phyloP scores from a whole-genome alignment of 2,329 filamentous ascomycete genomes.

The Celoporthe dispersa region DNA sequence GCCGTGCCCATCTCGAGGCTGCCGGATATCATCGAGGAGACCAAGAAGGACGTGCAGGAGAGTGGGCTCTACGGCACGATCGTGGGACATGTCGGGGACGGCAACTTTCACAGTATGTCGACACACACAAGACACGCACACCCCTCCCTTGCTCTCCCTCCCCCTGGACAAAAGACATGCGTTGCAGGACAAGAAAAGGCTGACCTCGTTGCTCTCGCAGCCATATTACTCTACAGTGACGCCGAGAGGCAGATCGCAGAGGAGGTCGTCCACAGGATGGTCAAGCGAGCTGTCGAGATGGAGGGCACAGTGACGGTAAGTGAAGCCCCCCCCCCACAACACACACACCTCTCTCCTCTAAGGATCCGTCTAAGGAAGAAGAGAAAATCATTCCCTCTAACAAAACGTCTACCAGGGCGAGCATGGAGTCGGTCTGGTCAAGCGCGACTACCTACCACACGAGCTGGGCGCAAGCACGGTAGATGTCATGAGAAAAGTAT shows the following conservation, averaged over 20 bases:
- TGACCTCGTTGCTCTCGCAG: slow-evolving; percentile 28
- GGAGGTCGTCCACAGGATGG: slow-evolving; percentile 78
- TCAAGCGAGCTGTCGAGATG: slow-evolving; percentile 81
- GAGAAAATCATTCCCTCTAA: slow-evolving; percentile 16
- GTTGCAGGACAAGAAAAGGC: neutral
- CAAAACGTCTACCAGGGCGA: slow-evolving; percentile 59
- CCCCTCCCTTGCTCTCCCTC: slow-evolving; percentile 21
- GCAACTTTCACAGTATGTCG: slow-evolving; percentile 68
- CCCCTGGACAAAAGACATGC: neutral
- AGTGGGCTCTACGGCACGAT: slow-evolving; percentile 54
- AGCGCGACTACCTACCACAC: slow-evolving; percentile 80
- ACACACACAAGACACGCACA: neutral
- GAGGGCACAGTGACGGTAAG: slow-evolving; percentile 79
- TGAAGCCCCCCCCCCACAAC: slow-evolving; percentile 11
- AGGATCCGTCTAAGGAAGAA: neutral
- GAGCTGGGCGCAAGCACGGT: slow-evolving; percentile 77
- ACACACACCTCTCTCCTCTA: too few species aligned
- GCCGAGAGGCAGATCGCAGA: slow-evolving; percentile 69
- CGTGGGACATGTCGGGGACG: slow-evolving; percentile 76
- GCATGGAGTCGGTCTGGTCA: slow-evolving; percentile 82
- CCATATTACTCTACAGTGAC: slow-evolving; percentile 66
- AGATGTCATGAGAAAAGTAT: slow-evolving; percentile 79
- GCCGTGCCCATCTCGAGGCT: slow-evolving; percentile 66
- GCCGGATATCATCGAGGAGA: slow-evolving; percentile 50
- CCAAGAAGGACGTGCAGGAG: slow-evolving; percentile 47